Conservation (phyloP, 352 stramenopile species). For the Plasmopara halstedii region DNA sequence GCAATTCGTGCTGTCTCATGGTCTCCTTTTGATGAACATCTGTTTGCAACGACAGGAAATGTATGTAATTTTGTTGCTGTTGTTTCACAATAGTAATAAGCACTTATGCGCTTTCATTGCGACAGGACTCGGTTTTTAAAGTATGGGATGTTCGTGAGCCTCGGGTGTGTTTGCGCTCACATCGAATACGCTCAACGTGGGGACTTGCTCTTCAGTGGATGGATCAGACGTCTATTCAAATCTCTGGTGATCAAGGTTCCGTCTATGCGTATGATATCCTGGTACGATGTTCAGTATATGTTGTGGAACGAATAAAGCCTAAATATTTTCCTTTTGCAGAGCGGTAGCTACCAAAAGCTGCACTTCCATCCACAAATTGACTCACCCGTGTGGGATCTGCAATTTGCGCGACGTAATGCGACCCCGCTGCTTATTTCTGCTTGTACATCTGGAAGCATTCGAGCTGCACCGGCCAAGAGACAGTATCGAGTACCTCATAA, state of each 20-base stretch:
- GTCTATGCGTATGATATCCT: slow-evolving; percentile 74
- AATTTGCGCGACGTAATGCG: slow-evolving; percentile 39
- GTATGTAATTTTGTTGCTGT: slow-evolving; percentile 23
- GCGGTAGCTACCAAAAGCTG: slow-evolving; percentile 71
- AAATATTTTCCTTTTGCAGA: slow-evolving; percentile 21
- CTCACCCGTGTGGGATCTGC: slow-evolving; percentile 76
- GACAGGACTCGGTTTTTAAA: slow-evolving; percentile 75
- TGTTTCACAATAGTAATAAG: neutral
- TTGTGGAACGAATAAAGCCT: neutral
- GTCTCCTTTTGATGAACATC: slow-evolving; percentile 74
- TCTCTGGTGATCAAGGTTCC: slow-evolving; percentile 76
- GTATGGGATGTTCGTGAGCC: slow-evolving; percentile 81
- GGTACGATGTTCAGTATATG: slow-evolving; percentile 28
- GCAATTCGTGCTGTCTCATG: slow-evolving; percentile 68
- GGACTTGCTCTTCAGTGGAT: slow-evolving; percentile 72
- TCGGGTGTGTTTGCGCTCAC: slow-evolving; percentile 63
- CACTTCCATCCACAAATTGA: slow-evolving; percentile 80
- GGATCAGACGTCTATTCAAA: slow-evolving; percentile 60
- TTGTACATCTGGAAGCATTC: slow-evolving; percentile 63
- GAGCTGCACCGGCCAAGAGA: slow-evolving; percentile 51
- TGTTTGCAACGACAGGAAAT: slow-evolving; percentile 84
- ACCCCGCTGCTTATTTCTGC: slow-evolving; percentile 52
- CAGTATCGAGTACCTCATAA: slow-evolving; percentile 56
- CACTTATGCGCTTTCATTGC: neutral
- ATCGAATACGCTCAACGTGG: slow-evolving; percentile 79